A percentile compares a stretch with the other conserved stretches of the same genome.
These are phyloP conservation scores for Zygoascus tannicola DNA, from an alignment of 805 yeast species.

Conservation along the genomic window DNA sequence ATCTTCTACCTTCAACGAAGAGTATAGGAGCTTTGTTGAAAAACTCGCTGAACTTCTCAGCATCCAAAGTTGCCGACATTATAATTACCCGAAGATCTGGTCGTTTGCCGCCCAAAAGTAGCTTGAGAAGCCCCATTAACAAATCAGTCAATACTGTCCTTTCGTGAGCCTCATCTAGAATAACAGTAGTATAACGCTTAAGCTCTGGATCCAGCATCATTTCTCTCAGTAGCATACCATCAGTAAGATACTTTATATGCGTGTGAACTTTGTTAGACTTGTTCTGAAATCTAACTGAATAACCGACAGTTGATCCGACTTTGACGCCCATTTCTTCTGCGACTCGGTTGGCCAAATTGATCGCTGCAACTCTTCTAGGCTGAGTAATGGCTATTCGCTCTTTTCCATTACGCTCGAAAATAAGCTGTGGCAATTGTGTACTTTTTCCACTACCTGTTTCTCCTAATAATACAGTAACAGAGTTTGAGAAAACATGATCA, in stretches of 20 bases:
- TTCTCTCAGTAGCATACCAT: constrained; percentile 95
- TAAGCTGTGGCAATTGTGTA: constrained; percentile 89
- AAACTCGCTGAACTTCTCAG: constrained; percentile 70
- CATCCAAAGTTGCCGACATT: constrained; percentile 97
- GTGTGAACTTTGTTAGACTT: constrained; percentile 44
- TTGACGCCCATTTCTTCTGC: constrained; percentile 75
- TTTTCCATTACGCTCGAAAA: constrained; percentile 37
- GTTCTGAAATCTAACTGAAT: constrained; percentile 86
- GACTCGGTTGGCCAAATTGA: constrained; percentile 85
- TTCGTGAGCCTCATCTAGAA: constrained; percentile 97
- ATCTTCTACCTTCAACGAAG: constrained; percentile 84
- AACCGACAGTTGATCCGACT: constrained; percentile 80
- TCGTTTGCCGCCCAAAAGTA: constrained; percentile 43
- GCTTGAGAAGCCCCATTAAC: constrained; percentile 78
- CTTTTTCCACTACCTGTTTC: constrained; percentile 98
- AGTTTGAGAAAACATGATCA: constrained; percentile 42
- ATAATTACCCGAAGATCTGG: constrained; percentile 61
- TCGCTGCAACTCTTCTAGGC: constrained; percentile 97
- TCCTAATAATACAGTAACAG: constrained; percentile 78
- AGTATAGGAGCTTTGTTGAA: constrained; percentile 71
- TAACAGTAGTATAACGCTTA: constrained; percentile 58
- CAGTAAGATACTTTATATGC: constrained; percentile 76
- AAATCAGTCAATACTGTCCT: constrained; percentile 87
- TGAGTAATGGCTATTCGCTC: constrained; percentile 83
- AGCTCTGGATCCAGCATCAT: constrained; percentile 65